Evolutionary conservation across 2,329 filamentous ascomycete species (phyloP), one percentile per base, ranked within the genome.

Genomic region (Pyrenophora teres): DNA sequence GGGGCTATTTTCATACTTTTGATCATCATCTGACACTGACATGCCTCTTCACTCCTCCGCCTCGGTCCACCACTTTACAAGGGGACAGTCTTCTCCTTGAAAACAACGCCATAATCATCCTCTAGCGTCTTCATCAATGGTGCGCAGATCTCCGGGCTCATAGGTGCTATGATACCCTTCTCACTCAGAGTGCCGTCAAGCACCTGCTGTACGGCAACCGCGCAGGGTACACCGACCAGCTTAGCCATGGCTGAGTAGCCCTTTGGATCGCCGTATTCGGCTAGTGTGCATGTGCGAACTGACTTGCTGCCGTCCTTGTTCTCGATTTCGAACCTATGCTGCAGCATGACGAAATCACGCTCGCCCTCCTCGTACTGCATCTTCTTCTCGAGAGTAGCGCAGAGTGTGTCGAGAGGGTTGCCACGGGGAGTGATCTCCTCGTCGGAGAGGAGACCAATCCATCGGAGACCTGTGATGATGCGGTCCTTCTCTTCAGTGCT

Each of bases 341-440:
- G 88, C 27, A 91, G 82, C 77, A 84, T 81, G 49, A 94, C 89
- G 61, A 95, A 80, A 75, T 96, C 92, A 53, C 92, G 87, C 84
- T 96, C 91, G 55, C 83, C 87, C 65, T 88, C 80, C 69, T 84
- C 88, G 75, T 87, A 96, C 76, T 89, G 84, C 90, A 96, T 95
- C 85, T 95, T 96, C 81, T 89, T 78, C 81, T 96, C 91, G 25
- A 96, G 83, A 3, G 86, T 89, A 27, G 90, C 90, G 78, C 92
- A 96, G 33, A 96, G 85, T n/a, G 89, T 93, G 75, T 96, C 92
- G 19, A 96, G 83, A 3, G 91, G 88, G 79, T 90, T 96, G 47
- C 86, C 88, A 49, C 85, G 80, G 23, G 90, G 87, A 5, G 78
- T 87, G 69, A 88, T 91, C 72, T 83, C 78, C 69, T 84, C 81